Conservation (phyloP, 2,329 filamentous ascomycete species). For the Nigrospora sphaerica region DNA sequence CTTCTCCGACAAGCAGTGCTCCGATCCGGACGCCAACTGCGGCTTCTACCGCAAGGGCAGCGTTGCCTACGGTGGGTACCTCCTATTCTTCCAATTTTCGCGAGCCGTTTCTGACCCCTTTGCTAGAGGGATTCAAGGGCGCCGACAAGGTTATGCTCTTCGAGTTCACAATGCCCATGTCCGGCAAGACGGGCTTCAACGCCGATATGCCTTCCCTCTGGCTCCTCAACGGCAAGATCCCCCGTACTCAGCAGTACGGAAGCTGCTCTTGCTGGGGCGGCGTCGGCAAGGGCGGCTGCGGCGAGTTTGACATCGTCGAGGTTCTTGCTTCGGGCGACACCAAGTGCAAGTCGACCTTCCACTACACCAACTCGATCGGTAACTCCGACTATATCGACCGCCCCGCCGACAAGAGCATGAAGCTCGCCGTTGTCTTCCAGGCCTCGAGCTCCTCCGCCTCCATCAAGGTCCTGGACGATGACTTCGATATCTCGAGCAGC, state of each 20-base stretch:
- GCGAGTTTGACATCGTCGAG: slow-evolving; percentile 72
- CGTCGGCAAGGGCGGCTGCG: slow-evolving; percentile 45
- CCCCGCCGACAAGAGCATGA: slow-evolving; percentile 51
- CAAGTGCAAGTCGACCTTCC: slow-evolving; percentile 64
- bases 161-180: slow-evolving; percentile 65
- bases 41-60: slow-evolving; percentile 35
- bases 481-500: slow-evolving; percentile 30
- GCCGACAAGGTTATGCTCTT: slow-evolving; percentile 66
- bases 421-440: slow-evolving; percentile 57
- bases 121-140: slow-evolving; percentile 61
- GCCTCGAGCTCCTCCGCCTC: slow-evolving; percentile 41
- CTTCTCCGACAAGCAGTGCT: slow-evolving; percentile 35
- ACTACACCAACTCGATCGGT: slow-evolving; percentile 55
- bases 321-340: slow-evolving; percentile 57
- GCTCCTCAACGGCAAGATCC: slow-evolving; percentile 68
- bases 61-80: slow-evolving; percentile 34
- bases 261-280: slow-evolving; percentile 65
- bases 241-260: slow-evolving; percentile 63
- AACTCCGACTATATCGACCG: slow-evolving; percentile 67
- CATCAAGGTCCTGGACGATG: slow-evolving; percentile 44
- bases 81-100: not conserved
- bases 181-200: slow-evolving; percentile 43
- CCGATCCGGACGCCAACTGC: slow-evolving; percentile 23
- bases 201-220: slow-evolving; percentile 68
- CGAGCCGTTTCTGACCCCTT: not conserved